A percentile compares a stretch with the other conserved stretches of the same genome.
Conservation (phyloP, 257 asterid genomes). For the Nicotiana benthamiana region DNA sequence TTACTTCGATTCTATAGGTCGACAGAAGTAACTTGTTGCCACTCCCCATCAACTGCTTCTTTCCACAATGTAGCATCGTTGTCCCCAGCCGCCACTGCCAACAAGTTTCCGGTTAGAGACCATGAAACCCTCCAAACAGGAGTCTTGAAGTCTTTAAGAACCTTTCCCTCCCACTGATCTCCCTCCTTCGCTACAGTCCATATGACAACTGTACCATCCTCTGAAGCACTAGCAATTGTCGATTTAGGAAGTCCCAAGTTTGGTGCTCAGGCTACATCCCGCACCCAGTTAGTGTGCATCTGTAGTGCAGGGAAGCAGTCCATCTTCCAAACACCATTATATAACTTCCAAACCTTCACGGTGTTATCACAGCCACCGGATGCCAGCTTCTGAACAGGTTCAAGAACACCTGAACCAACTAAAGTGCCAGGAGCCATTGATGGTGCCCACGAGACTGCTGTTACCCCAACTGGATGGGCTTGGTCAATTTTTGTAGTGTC, state of each 20-base stretch:
- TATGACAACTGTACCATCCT: constrained; percentile 20
- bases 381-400: constrained; percentile 22
- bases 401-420: constrained; percentile 13
- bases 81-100: constrained; percentile 24
- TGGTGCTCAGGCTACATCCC: constrained; percentile 25
- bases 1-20: neutral
- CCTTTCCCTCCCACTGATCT: constrained; percentile 24
- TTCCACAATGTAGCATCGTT: constrained; percentile 21
- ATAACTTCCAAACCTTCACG: constrained; percentile 22
- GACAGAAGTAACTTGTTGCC: constrained; percentile 14
- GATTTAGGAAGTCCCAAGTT: constrained; percentile 22
- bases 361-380: constrained; percentile 27
- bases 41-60: constrained; percentile 27
- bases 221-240: constrained; percentile 22
- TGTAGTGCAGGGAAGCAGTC: constrained; percentile 23
- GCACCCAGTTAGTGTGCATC: constrained; percentile 23
- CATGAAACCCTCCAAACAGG: constrained; percentile 28
- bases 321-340: constrained; percentile 20
- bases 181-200: constrained; percentile 24
- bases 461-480: constrained; percentile 92
- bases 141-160: constrained; percentile 15
- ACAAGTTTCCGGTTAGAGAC: constrained; percentile 24
- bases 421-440: constrained; percentile 20
- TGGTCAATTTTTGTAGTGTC: constrained; percentile 75
- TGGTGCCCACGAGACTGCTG: constrained; percentile 52